A percentile compares a stretch with the other conserved stretches of the same genome.
These are phyloP conservation scores for Berberis vulgaris DNA, from an alignment of 164 flowering plant species.

Conservation along the genomic window DNA sequence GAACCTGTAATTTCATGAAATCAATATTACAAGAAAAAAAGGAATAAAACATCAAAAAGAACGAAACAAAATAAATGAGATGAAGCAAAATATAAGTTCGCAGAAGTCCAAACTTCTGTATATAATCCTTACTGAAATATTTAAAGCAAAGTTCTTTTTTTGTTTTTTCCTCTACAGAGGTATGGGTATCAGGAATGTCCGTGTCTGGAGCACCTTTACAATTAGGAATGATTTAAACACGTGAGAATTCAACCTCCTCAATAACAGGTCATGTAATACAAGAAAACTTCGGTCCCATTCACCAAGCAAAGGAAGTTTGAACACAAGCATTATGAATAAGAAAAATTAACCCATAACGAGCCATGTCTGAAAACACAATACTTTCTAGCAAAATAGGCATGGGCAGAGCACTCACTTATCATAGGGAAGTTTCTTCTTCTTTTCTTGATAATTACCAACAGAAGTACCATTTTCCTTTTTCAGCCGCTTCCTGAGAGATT, in stretches of 20 bases:
- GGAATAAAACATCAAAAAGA: not conserved
- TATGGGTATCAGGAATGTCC: too few species aligned
- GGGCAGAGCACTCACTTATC: constrained; percentile 48
- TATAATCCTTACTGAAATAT: too few species aligned
- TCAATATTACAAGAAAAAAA: not conserved
- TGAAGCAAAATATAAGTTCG: too few species aligned
- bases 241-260: too few species aligned
- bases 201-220: too few species aligned
- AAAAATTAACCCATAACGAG: not conserved
- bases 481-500: constrained; percentile 38
- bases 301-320: not conserved
- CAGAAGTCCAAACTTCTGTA: too few species aligned
- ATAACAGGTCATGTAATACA: not conserved
- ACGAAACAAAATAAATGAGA: not conserved
- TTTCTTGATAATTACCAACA: constrained; percentile 25
- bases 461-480: constrained; percentile 45
- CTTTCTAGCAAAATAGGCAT: not conserved
- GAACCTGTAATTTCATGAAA: not conserved
- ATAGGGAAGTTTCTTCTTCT: constrained; percentile 29
- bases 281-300: not conserved
- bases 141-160: too few species aligned
- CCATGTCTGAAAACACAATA: not conserved
- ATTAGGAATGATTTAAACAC: too few species aligned
- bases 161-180: too few species aligned
- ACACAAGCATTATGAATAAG: not conserved